Percentiles rank a stretch among this genome's conserved stretches.
These are phyloP conservation scores for Fusarium buxicola DNA, from an alignment of 2,329 filamentous ascomycete genomes.

Conservation along the genomic window DNA sequence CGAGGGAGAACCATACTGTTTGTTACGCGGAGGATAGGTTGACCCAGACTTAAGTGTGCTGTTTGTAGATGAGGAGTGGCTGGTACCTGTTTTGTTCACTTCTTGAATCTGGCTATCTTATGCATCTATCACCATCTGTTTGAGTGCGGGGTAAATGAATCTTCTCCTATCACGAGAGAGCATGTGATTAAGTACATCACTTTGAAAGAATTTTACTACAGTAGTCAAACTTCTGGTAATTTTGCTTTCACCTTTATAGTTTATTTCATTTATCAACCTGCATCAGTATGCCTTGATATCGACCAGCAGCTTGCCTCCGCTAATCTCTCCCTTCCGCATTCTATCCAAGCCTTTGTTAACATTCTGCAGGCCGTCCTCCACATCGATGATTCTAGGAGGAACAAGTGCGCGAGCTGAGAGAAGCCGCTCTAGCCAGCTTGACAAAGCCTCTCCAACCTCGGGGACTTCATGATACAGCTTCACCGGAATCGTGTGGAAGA, in stretches of 20 bases:
- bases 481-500: conserved; percentile 76
- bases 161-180: too few species aligned
- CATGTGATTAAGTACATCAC: too few species aligned
- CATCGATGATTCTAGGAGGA: conserved; percentile 73
- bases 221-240: conserved; percentile 55
- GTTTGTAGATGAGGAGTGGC: too few species aligned
- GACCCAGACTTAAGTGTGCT: too few species aligned
- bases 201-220: too few species aligned
- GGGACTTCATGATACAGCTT: conserved; percentile 80
- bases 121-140: too few species aligned
- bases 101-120: too few species aligned
- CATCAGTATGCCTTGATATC: conserved; percentile 26
- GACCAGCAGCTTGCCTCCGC: conserved; percentile 77
- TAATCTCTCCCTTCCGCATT: conserved; percentile 73
- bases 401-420: conserved; percentile 64
- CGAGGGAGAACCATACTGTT: too few species aligned
- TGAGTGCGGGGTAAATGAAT: too few species aligned
- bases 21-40: too few species aligned
- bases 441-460: conserved; percentile 70
- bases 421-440: conserved; percentile 75
- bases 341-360: conserved; percentile 76
- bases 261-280: neutral
- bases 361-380: conserved; percentile 70
- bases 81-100: too few species aligned
- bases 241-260: neutral